Evolutionary conservation across 768 basidiomycete genomes (phyloP), one percentile per base, ranked within the genome.

Genomic region (Boletus barrowsii): DNA sequence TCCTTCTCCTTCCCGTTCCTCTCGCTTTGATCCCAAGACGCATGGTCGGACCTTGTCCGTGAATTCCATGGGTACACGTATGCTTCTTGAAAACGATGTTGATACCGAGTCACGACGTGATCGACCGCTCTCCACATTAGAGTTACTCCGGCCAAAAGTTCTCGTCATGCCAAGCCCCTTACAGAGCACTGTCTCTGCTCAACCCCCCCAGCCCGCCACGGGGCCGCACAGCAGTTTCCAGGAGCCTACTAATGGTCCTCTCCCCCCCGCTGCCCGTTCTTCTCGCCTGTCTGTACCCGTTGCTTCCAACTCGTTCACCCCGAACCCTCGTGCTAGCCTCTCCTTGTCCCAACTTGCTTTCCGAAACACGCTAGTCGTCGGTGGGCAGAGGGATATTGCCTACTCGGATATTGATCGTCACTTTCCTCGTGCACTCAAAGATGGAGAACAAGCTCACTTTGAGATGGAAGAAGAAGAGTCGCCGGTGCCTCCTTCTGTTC

Each of bases 101-200:
- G 69, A 70, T 44, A 46, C 47, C 47, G 69, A 72, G 45, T 63
- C 59, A 3, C 60, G 59, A 62, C 50, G 76, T 74, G 80, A 84
- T 41, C 81, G 84, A 36, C 83, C 78, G 18, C 85, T 83, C 63
- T 91, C 90, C 10, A 87, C 88, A 13, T 60, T 87, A 53, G 90
- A 93, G 32, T 75, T 96, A 42, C 77, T 96, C 61, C 80, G 93
- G 20, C 94, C 94, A 1, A 93, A 93, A 68, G 79, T 93, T n/a
- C 84, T 97, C 42, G 84, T 97, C 57, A 96, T 97, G 94, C 94
- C 94, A 10, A 88, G 87, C 56, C 90, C 92, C 2, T 74, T 96
- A 36, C 89, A 94, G 62, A 72, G 76, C 47, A 63, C 71, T 17
- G 64, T 74, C 17, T 62, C 69, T 36, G 57, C 69, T 26, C 58